Conservation (phyloP, 257 asterid species). For the Salvia splendens region DNA sequence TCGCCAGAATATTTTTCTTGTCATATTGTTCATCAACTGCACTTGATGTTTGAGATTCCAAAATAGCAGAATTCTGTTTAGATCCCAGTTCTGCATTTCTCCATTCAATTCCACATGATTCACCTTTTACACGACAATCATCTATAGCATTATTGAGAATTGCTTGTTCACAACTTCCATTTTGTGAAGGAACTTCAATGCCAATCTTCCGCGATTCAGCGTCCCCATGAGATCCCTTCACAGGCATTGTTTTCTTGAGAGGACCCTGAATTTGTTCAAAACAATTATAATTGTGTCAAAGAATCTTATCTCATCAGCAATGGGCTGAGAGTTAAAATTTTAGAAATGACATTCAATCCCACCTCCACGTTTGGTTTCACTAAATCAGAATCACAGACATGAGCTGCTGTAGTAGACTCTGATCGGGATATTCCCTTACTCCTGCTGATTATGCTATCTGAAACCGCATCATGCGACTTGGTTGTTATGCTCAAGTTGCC, state of each 20-base stretch:
- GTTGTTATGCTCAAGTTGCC: constrained; percentile 37
- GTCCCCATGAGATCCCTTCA: constrained; percentile 35
- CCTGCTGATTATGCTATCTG: constrained; percentile 33
- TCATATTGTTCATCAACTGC: constrained; percentile 33
- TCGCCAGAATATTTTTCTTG: constrained; percentile 36
- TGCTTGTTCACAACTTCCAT: constrained; percentile 31
- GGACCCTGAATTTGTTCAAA: constrained; percentile 34
- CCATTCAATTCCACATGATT: constrained; percentile 33
- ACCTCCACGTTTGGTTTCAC: constrained; percentile 41
- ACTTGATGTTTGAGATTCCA: constrained; percentile 37
- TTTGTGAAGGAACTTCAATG: constrained; percentile 38
- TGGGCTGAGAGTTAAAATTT: constrained; percentile 30
- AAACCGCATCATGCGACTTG: constrained; percentile 30
- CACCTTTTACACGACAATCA: constrained; percentile 32
- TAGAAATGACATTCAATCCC: constrained; percentile 36
- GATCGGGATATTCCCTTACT: constrained; percentile 36
- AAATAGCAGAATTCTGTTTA: constrained; percentile 24
- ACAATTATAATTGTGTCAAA: constrained; percentile 21
- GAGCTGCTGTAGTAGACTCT: constrained; percentile 38
- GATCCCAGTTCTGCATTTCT: constrained; percentile 37
- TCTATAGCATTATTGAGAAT: constrained; percentile 25
- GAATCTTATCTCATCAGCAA: constrained; percentile 31
- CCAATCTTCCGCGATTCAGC: constrained; percentile 43
- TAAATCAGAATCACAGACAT: constrained; percentile 34
- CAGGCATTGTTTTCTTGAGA: constrained; percentile 29